Conservation (phyloP, 768 basidiomycete species). For the Pluteus cervinus region DNA sequence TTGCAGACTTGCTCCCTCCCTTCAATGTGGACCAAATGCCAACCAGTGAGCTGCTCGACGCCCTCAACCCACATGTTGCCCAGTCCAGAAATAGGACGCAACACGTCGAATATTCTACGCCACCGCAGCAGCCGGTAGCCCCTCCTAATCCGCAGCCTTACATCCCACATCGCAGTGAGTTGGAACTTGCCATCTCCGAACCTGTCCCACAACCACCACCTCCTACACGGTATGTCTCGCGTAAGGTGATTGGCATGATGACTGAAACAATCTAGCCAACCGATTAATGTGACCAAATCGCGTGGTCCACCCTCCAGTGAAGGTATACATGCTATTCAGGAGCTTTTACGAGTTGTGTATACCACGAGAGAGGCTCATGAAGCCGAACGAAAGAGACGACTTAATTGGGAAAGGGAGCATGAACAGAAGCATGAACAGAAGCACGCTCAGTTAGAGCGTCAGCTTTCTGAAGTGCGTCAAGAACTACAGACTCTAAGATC, state of each 20-base stretch:
- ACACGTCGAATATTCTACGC: conserved; percentile 13
- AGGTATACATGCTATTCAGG: conserved; percentile 44
- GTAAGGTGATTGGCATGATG: conserved; percentile 7
- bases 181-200: conserved; percentile 55
- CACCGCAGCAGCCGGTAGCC: conserved; percentile 20
- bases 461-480: conserved; percentile 28
- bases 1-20: conserved; percentile 3
- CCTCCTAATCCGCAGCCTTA: conserved; percentile 31
- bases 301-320: conserved; percentile 25
- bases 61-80: conserved; percentile 64
- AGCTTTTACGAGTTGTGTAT: conserved; percentile 53
- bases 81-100: conserved; percentile 31
- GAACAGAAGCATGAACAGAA: conserved; percentile 50
- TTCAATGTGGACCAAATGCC: conserved; percentile 34
- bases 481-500: conserved; percentile 17
- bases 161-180: conserved; percentile 56
- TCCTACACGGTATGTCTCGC: conserved; percentile 29
- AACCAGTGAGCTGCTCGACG: conserved; percentile 73
- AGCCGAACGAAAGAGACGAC: conserved; percentile 49
- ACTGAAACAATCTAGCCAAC: conserved; percentile 5
- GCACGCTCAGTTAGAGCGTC: conserved; percentile 55
- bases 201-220: conserved; percentile 33
- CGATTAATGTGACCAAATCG: conserved; percentile 7
- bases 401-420: conserved; percentile 66
- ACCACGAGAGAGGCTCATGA: conserved; percentile 56